Evolutionary conservation across 2,329 filamentous ascomycete genomes (phyloP).

Genomic region (Magnaporthales sp.): DNA sequence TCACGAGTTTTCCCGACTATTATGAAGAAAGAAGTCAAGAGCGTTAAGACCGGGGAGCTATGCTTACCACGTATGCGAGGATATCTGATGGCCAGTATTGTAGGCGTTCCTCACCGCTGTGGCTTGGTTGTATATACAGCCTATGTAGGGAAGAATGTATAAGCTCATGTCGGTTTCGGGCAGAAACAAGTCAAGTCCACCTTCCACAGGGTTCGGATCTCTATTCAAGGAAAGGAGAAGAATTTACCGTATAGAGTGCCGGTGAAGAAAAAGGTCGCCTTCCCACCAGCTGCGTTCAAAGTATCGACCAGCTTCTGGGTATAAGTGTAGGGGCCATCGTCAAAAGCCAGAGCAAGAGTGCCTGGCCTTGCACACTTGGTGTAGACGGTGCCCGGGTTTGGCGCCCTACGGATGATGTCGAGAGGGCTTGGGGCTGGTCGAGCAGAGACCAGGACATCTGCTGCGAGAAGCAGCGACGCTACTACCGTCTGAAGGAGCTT

Average conservation of each 20-base stretch:
- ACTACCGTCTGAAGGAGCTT: slow-evolving; percentile 3
- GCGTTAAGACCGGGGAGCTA: neutral
- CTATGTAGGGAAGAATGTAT: neutral
- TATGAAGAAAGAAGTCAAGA: neutral
- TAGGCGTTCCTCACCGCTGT: slow-evolving; percentile 45
- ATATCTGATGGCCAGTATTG: slow-evolving; percentile 41
- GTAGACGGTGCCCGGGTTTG: slow-evolving; percentile 33
- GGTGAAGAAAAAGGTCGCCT: slow-evolving; percentile 46
- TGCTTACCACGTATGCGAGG: slow-evolving; percentile 41
- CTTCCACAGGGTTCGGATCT: too few species aligned
- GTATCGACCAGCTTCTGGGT: slow-evolving; percentile 41
- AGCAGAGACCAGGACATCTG: slow-evolving; percentile 3
- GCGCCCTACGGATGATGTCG: slow-evolving; percentile 29
- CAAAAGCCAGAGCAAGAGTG: slow-evolving; percentile 42
- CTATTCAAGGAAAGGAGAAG: neutral
- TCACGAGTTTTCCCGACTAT: too few species aligned
- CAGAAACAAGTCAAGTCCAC: too few species aligned
- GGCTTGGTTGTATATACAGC: slow-evolving; percentile 40
- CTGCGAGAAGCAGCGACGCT: slow-evolving; percentile 7
- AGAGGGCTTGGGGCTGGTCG: slow-evolving; percentile 20
- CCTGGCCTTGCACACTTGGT: slow-evolving; percentile 33
- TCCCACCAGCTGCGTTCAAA: slow-evolving; percentile 35
- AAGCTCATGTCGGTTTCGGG: neutral
- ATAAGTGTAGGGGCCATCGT: slow-evolving; percentile 42
- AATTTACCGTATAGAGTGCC: slow-evolving; percentile 35